phyloP scores from a whole-genome alignment of 2,329 filamentous ascomycete genomes.

The Amauroascus verrucosus region DNA sequence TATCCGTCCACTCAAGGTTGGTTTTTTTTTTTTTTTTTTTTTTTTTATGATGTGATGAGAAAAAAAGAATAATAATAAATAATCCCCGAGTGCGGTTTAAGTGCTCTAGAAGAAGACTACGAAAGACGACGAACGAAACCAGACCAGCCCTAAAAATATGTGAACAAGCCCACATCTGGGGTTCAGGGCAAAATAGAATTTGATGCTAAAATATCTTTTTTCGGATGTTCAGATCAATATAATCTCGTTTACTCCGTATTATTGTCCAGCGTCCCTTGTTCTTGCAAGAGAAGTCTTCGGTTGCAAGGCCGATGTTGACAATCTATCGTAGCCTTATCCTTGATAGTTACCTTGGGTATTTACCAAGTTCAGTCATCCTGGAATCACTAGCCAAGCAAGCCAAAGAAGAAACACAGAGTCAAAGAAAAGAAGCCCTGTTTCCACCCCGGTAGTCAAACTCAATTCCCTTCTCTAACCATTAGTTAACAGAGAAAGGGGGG shows the following conservation, averaged over 20 bases:
- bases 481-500: no score
- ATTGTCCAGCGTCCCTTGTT: slow-evolving; percentile 3
- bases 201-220: slow-evolving; percentile 9
- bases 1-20: not conserved
- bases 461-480: not conserved
- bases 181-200: slow-evolving; percentile 5
- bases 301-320: not conserved
- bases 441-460: not conserved
- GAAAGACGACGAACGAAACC: no score
- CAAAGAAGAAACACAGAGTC: not conserved
- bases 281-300: not conserved
- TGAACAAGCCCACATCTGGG: slow-evolving; percentile 1
- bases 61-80: not conserved
- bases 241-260: slow-evolving; percentile 6
- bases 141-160: slow-evolving; percentile 6
- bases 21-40: not conserved
- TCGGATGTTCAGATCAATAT: not conserved
- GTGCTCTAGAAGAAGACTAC: not conserved
- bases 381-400: not conserved
- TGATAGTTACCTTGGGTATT: no score
- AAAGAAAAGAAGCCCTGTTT: not conserved
- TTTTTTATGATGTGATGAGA: not conserved
- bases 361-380: not conserved
- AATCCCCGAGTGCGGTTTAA: not conserved
- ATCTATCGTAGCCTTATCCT: not conserved